A percentile compares a stretch with the other conserved stretches of the same genome.
Conservation (phyloP, 2,329 filamentous ascomycete genomes). For the Lachnellula cervina region DNA sequence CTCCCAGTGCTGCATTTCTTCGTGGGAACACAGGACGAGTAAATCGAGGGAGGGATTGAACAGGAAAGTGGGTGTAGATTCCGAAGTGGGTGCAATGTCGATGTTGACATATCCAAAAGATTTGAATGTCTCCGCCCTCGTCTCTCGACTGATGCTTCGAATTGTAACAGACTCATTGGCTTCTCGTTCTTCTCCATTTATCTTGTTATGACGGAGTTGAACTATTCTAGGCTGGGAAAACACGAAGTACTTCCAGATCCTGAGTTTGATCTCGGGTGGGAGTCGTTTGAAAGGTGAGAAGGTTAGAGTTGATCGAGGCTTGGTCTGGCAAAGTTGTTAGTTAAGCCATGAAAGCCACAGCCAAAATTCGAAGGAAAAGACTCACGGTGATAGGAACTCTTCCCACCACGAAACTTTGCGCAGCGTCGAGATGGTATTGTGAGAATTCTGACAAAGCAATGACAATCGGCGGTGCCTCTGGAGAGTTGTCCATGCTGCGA, state of each 20-base stretch:
- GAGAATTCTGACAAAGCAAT: too few relatives aligned
- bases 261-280: neutral
- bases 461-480: too few relatives aligned
- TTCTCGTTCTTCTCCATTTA: neutral
- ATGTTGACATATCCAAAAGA: neutral
- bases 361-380: neutral
- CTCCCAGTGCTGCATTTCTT: neutral
- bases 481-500: too few relatives aligned
- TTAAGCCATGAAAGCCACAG: neutral
- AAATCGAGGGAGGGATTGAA: neutral
- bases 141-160: neutral
- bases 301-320: neutral
- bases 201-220: neutral
- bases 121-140: neutral
- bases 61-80: neutral
- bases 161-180: neutral
- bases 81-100: neutral
- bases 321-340: neutral
- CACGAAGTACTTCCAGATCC: neutral
- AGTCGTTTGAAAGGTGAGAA: neutral
- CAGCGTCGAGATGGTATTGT: too few relatives aligned
- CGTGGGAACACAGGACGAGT: neutral
- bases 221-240: neutral
- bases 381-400: too few relatives aligned
- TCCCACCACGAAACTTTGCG: too few relatives aligned